Evolutionary conservation across 2,329 filamentous ascomycete species (phyloP).

Genomic region (Calonectria pseudoturangicola): DNA sequence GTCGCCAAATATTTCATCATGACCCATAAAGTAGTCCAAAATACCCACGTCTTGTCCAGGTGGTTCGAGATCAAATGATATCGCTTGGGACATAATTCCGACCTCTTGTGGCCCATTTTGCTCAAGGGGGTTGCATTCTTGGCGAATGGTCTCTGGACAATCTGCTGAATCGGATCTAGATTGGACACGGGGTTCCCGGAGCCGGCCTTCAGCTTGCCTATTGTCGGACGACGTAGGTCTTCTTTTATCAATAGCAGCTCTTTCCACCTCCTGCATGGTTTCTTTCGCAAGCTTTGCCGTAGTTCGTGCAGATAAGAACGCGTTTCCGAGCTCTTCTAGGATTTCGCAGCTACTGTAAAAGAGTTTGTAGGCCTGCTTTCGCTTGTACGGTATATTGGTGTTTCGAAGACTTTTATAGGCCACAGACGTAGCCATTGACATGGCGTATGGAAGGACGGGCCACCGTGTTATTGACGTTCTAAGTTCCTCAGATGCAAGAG

Average conservation of each 20-base stretch:
- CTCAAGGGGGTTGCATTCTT: not conserved
- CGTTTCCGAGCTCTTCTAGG: conserved; percentile 12
- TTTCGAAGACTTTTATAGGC: conserved; percentile 33
- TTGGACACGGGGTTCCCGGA: not conserved
- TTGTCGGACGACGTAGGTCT: not conserved
- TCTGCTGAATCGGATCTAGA: not conserved
- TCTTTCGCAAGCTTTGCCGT: conserved; percentile 24
- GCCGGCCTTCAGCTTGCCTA: not conserved
- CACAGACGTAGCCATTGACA: conserved; percentile 29
- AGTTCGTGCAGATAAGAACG: conserved; percentile 25
- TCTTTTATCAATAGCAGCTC: conserved; percentile 14
- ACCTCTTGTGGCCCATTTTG: not conserved
- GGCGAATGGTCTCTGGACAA: too few relatives aligned
- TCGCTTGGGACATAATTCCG: not conserved
- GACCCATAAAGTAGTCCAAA: not conserved
- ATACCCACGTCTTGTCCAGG: not conserved
- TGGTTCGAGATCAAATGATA: not conserved
- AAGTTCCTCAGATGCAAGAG: conserved; percentile 26
- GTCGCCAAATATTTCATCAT: conserved; percentile 21
- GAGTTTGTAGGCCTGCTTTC: conserved; percentile 17
- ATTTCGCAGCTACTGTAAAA: conserved; percentile 28
- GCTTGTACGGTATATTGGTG: conserved; percentile 28
- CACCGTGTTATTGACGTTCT: conserved; percentile 14
- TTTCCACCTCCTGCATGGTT: conserved; percentile 25
- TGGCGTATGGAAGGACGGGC: conserved; percentile 28